phyloP scores from a whole-genome alignment of 106 monocot species.

The Acorus gramineus region DNA sequence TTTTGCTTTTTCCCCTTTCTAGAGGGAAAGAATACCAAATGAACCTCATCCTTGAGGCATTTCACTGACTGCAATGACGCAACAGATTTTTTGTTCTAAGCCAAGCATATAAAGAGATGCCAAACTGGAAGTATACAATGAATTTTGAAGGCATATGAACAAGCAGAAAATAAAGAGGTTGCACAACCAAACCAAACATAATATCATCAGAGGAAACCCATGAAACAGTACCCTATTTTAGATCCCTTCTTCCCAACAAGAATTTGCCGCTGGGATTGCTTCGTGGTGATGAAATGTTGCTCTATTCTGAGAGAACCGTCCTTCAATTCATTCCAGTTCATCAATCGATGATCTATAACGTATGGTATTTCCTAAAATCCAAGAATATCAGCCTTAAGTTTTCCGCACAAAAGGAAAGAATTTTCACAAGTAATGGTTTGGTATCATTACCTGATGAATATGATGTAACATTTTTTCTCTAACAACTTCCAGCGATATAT shows the following conservation, averaged over 20 bases:
- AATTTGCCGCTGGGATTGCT: conserved; percentile 82
- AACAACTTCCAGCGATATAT: conserved; percentile 85
- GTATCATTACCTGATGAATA: conserved; percentile 74
- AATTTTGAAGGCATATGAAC: no score
- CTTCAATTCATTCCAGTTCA: conserved; percentile 91
- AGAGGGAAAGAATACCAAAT: no score
- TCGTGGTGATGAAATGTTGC: conserved; percentile 87
- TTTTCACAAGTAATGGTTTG: neutral
- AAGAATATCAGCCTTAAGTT: neutral
- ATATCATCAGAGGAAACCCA: neutral
- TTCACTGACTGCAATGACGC: no score
- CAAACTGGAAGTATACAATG: no score
- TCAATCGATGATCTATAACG: conserved; percentile 84
- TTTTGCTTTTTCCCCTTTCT: no score
- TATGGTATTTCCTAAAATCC: conserved; percentile 87
- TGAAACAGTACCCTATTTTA: conserved; percentile 70
- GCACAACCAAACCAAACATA: neutral
- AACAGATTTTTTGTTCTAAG: no score
- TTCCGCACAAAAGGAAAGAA: no score
- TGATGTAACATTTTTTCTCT: conserved; percentile 87
- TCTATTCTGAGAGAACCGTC: conserved; percentile 94
- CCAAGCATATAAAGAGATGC: no score
- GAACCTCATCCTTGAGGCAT: no score
- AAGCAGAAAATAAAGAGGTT: conserved; percentile 1
- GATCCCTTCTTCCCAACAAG: conserved; percentile 98